Percentiles rank a stretch among this genome's conserved stretches.
phyloP scores from a whole-genome alignment of 1,284 basidiomycete genomes.

The Heimioporus punctisporus region DNA sequence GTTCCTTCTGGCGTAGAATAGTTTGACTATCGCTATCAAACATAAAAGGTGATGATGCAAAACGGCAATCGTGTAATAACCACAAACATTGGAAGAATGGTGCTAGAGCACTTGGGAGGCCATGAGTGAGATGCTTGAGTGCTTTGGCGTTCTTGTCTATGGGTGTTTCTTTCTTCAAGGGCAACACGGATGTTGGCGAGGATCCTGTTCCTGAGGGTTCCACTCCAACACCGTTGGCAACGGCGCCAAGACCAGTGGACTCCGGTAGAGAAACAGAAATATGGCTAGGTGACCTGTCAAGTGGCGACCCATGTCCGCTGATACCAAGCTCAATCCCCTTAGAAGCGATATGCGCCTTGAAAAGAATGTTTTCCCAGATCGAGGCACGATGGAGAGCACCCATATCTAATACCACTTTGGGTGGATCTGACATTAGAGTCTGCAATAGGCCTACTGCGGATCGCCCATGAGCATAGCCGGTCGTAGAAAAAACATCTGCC shows the following conservation, averaged over 20 bases:
- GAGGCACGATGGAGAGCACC: constrained; percentile 85
- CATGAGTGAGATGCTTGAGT: constrained; percentile 80
- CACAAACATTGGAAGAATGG: constrained; percentile 88
- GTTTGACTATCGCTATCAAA: constrained; percentile 76
- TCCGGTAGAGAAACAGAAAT: constrained; percentile 42
- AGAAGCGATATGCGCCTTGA: constrained; percentile 62
- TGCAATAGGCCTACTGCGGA: constrained; percentile 78
- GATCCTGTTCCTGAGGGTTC: constrained; percentile 27
- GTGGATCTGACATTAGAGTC: constrained; percentile 68
- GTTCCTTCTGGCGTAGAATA: constrained; percentile 84
- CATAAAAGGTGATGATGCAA: constrained; percentile 7
- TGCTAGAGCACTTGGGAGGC: constrained; percentile 77
- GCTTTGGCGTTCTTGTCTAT: constrained; percentile 74
- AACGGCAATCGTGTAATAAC: background rate
- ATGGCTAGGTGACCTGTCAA: constrained; percentile 47
- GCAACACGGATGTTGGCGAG: constrained; percentile 23
- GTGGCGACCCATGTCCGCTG: constrained; percentile 42
- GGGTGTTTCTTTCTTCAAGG: constrained; percentile 45
- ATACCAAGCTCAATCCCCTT: constrained; percentile 51
- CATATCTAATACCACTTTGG: constrained; percentile 73
- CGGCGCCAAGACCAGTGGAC: constrained; percentile 29
- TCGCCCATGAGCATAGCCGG: constrained; percentile 84
- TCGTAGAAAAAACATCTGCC: constrained; percentile 88
- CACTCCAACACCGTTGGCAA: constrained; percentile 43
- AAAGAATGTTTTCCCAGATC: constrained; percentile 85